Percentiles rank a stretch among this genome's conserved stretches.
Evolutionary conservation across 2,329 filamentous ascomycete species (phyloP).

Genomic region (Pseudogymnoascus pannorum): DNA sequence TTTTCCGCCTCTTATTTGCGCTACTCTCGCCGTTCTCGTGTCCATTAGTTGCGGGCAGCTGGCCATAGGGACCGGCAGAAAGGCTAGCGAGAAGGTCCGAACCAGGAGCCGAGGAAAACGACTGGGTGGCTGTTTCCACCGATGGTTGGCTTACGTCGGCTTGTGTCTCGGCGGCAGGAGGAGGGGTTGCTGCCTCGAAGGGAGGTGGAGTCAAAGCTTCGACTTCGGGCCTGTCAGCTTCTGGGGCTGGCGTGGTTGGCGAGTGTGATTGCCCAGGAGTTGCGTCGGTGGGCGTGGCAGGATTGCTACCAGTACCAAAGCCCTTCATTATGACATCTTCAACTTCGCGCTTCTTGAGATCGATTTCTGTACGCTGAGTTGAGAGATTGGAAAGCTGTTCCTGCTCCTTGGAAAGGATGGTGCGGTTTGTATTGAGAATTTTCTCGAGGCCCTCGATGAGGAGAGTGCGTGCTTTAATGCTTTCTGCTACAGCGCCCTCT

Average conservation of each 20-base stretch:
- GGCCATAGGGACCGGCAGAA: conserved; percentile 26
- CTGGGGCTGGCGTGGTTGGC: conserved; percentile 41
- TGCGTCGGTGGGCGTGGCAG: conserved; percentile 41
- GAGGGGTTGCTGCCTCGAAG: conserved; percentile 43
- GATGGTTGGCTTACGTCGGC: conserved; percentile 7
- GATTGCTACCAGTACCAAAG: conserved; percentile 54
- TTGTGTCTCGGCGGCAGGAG: conserved; percentile 32
- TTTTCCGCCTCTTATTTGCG: conserved; percentile 43
- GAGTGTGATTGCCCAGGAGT: conserved; percentile 28
- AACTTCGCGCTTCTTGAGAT: conserved; percentile 78
- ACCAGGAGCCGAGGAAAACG: conserved; percentile 21
- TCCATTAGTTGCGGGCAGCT: conserved; percentile 20
- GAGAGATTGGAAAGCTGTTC: conserved; percentile 55
- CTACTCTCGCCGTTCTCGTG: conserved; percentile 19
- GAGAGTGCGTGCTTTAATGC: conserved; percentile 73
- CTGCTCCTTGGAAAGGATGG: conserved; percentile 63
- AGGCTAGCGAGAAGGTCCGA: conserved; percentile 33
- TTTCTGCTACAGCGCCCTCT: conserved; percentile 81
- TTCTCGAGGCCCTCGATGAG: conserved; percentile 78
- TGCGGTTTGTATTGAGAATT: conserved; percentile 66
- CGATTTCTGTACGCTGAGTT: conserved; percentile 63
- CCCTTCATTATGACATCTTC: conserved; percentile 87
- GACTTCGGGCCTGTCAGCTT: conserved; percentile 69
- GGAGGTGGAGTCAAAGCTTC: conserved; percentile 82
- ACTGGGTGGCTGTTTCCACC: conserved; percentile 15